Evolutionary conservation across 2,329 filamentous ascomycete species (phyloP), one percentile per base, ranked within the genome.

Genomic region (Aspergillus udagawae): DNA sequence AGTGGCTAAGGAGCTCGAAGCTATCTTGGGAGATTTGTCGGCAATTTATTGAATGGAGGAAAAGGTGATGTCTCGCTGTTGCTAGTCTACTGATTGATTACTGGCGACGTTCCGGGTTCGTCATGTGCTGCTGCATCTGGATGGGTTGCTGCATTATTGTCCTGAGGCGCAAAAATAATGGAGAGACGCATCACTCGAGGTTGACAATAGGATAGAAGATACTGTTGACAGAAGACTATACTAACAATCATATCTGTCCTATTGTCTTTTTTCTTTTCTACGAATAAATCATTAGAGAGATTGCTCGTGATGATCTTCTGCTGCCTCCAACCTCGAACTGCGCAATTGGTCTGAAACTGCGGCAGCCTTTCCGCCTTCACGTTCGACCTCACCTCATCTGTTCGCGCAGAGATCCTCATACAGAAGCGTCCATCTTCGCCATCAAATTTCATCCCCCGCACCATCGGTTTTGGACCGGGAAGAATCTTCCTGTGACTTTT

Each of bases 361-460:
- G 70, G 66, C 55, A 45, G 47, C 58, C 65, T 57, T 61, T 65
- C 65, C 66, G 68, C 67, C 70, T 67, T 66, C 63, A 63, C 67
- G 68, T 63, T 65, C 69, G 67, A 69, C 69, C 65, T 72, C 70
- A 74, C 66, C 65, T 74, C 71, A 69, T 70, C 69, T 68, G 68
- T 67, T 67, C 72, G 67, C 73, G 71, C 72, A 73, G 68, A 68
- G 70, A 71, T 71, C 71, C 70, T 72, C 67, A 70, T 71, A 70
- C 69, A 70, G 65, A 69, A 70, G 69, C 63, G 63, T 64, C 62
- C 58, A 64, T 63, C 64, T 73, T 73, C 64, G 68, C 69, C 74
- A 77, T 77, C 75, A 67, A 72, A 67, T 67, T 59, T 47, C 59
- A 66, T 55, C 65, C 55, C 32, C 65, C 60, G 51, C 57, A 53